Evolutionary conservation across 2,329 filamentous ascomycete genomes (phyloP).

Genomic region (Trematosphaeria pertusa): DNA sequence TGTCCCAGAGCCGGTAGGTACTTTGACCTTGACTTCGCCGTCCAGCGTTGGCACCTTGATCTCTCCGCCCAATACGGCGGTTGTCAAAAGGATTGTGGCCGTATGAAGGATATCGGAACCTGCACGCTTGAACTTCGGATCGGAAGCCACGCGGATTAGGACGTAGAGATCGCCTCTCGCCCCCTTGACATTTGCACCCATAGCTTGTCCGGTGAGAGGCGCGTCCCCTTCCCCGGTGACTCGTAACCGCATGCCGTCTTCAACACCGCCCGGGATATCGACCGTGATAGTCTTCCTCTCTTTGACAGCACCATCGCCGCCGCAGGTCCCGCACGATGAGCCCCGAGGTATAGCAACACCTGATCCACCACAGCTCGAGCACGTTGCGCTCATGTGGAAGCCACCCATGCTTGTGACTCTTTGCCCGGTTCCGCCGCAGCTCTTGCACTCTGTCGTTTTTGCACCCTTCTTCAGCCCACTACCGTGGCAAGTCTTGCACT

Average conservation of each 20-base stretch:
- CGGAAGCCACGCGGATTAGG: slow-evolving; percentile 84
- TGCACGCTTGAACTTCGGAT: slow-evolving; percentile 85
- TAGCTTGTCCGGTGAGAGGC: slow-evolving; percentile 74
- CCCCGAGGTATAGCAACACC: slow-evolving; percentile 79
- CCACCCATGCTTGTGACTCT: slow-evolving; percentile 90
- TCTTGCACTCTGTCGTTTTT: slow-evolving; percentile 74
- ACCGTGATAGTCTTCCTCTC: slow-evolving; percentile 84
- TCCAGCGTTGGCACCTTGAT: slow-evolving; percentile 89
- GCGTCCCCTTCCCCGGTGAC: slow-evolving; percentile 88
- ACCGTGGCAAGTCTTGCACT: slow-evolving; percentile 83
- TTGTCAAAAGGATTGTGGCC: slow-evolving; percentile 88
- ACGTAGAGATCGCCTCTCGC: slow-evolving; percentile 89
- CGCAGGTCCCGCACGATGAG: slow-evolving; percentile 79
- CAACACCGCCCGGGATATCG: slow-evolving; percentile 93
- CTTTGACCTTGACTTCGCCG: slow-evolving; percentile 86
- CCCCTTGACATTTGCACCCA: slow-evolving; percentile 68
- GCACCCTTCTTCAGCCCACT: slow-evolving; percentile 84
- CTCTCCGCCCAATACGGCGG: slow-evolving; percentile 89
- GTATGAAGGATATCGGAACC: slow-evolving; percentile 94
- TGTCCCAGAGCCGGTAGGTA: slow-evolving; percentile 88
- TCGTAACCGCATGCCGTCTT: slow-evolving; percentile 92
- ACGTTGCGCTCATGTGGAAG: slow-evolving; percentile 95
- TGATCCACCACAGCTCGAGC: slow-evolving; percentile 78
- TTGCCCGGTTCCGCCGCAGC: slow-evolving; percentile 85
- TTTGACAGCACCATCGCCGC: slow-evolving; percentile 82